A percentile compares a stretch with the other conserved stretches of the same genome.
Evolutionary conservation across 768 basidiomycete genomes (phyloP).

Genomic region (Agaricus bisporus): DNA sequence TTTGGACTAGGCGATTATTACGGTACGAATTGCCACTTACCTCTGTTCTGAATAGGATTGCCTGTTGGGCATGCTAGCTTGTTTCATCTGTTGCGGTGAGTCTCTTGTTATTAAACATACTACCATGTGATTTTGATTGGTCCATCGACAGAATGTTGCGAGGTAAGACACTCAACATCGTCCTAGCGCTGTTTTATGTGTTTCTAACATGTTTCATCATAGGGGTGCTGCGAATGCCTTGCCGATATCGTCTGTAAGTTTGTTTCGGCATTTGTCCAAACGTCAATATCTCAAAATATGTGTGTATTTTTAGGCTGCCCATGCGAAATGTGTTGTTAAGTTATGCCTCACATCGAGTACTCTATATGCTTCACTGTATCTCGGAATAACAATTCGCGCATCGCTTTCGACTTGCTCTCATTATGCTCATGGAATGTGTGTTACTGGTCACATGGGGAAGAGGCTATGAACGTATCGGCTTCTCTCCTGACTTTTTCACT

Average conservation of each 20-base stretch:
- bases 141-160: constrained; percentile 52
- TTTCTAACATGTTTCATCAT: background rate
- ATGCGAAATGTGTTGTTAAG: constrained; percentile 71
- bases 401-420: no score
- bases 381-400: no score
- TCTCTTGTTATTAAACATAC: constrained; percentile 1
- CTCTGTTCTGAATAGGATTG: constrained; percentile 43
- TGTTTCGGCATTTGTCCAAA: background rate
- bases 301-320: constrained; percentile 42
- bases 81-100: constrained; percentile 73
- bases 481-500: no score
- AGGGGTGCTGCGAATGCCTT: constrained; percentile 68
- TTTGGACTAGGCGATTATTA: constrained; percentile 15
- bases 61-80: constrained; percentile 52
- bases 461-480: no score
- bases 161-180: constrained; percentile 33
- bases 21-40: background rate
- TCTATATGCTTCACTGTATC: background rate
- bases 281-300: background rate
- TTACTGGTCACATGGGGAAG: no score
- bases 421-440: no score
- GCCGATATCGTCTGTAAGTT: constrained; percentile 68
- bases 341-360: background rate
- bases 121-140: background rate
- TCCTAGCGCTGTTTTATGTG: background rate